Percentiles rank a stretch among this genome's conserved stretches.
These are phyloP conservation scores for Talaromyces sp. DNA, from an alignment of 2,329 filamentous ascomycete genomes.

Conservation along the genomic window DNA sequence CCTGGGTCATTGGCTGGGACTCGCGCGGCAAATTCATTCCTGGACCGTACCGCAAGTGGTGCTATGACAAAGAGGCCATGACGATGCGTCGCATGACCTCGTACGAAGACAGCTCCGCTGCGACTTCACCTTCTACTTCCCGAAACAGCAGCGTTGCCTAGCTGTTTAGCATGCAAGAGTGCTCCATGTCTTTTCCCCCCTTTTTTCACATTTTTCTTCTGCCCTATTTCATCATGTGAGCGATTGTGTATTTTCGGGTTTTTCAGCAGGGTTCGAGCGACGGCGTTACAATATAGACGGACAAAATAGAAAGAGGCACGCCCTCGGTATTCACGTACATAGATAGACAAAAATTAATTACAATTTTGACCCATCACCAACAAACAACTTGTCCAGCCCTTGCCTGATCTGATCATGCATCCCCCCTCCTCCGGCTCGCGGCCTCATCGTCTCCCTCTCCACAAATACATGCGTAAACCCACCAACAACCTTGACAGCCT, in stretches of 20 bases:
- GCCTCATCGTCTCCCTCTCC: slow-evolving; percentile 64
- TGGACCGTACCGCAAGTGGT: slow-evolving; percentile 48
- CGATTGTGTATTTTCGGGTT: slow-evolving; percentile 3
- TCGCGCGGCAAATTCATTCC: slow-evolving; percentile 46
- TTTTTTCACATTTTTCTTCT: background rate
- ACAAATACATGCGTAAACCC: slow-evolving; percentile 87
- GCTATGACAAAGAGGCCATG: slow-evolving; percentile 35
- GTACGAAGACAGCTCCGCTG: slow-evolving; percentile 30
- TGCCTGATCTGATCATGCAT: slow-evolving; percentile 37
- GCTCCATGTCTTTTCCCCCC: background rate
- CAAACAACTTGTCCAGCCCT: slow-evolving; percentile 55
- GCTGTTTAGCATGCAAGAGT: slow-evolving; percentile 2
- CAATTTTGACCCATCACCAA: slow-evolving; percentile 25
- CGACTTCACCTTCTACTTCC: slow-evolving; percentile 24
- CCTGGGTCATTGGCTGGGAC: slow-evolving; percentile 49
- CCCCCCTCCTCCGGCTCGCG: slow-evolving; percentile 52
- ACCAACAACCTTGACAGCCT: slow-evolving; percentile 75
- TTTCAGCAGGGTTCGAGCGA: slow-evolving; percentile 7
- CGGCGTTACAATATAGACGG: slow-evolving; percentile 7
- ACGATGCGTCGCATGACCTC: slow-evolving; percentile 30
- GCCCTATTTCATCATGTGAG: background rate
- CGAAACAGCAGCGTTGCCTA: slow-evolving; percentile 30
- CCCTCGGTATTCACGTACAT: background rate
- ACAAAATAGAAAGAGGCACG: background rate
- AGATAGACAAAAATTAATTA: slow-evolving; percentile 13